These are phyloP conservation scores for Areca catechu DNA, from an alignment of 176 grass and related monocot species.

Conservation along the genomic window DNA sequence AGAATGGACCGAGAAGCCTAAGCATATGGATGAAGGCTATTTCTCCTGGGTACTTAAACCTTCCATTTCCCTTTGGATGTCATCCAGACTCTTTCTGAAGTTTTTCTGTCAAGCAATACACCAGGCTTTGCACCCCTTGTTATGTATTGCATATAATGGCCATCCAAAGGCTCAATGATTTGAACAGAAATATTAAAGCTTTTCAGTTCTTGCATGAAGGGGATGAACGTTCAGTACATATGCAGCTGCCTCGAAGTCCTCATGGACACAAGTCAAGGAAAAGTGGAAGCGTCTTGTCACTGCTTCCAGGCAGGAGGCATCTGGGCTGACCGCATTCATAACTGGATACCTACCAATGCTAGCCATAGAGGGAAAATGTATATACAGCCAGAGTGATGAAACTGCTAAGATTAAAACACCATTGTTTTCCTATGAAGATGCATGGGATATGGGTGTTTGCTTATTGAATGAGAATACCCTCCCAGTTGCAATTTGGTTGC, in stretches of 20 bases:
- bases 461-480: conserved; percentile 57
- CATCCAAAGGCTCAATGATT: conserved; percentile 70
- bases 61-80: conserved; percentile 52
- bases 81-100: conserved; percentile 39
- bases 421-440: conserved; percentile 8
- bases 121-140: conserved; percentile 38
- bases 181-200: conserved; percentile 74
- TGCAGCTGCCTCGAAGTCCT: conserved; percentile 23
- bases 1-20: conserved; percentile 52
- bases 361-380: conserved; percentile 26
- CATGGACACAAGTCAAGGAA: conserved; percentile 26
- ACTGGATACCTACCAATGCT: conserved; percentile 39
- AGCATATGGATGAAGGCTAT: conserved; percentile 46
- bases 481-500: conserved; percentile 55
- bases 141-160: conserved; percentile 52
- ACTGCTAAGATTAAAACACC: not conserved
- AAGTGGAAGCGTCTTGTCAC: conserved; percentile 19
- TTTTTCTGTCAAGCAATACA: conserved; percentile 31
- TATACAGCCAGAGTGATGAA: conserved; percentile 13
- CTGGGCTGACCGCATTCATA: conserved; percentile 51
- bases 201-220: conserved; percentile 60
- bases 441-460: conserved; percentile 54
- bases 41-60: conserved; percentile 70
- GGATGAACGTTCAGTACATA: conserved; percentile 17
- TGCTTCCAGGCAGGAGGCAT: conserved; percentile 39